Percentiles rank a stretch among this genome's conserved stretches.
phyloP scores from a whole-genome alignment of 2,329 filamentous ascomycete species.

The Delphinella strobiligena region DNA sequence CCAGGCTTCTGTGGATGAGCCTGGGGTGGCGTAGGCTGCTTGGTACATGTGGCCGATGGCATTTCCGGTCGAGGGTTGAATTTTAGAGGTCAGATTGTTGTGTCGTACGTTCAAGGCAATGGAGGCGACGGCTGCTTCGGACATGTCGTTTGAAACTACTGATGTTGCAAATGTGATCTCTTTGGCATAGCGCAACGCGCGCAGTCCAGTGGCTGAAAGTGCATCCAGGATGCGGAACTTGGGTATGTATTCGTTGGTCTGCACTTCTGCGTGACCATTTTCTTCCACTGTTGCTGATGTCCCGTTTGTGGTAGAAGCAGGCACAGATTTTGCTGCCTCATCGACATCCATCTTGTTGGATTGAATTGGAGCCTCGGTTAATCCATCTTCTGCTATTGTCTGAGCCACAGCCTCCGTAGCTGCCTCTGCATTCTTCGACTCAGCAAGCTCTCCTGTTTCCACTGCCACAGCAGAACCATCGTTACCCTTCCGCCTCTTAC shows the following conservation, averaged over 20 bases:
- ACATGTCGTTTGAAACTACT: slow-evolving; percentile 72
- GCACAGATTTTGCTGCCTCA: neutral
- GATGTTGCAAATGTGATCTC: slow-evolving; percentile 63
- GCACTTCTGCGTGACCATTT: too few species aligned
- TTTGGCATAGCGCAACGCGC: slow-evolving; percentile 80
- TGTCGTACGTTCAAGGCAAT: slow-evolving; percentile 78
- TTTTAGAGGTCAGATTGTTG: slow-evolving; percentile 61
- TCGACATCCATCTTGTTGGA: neutral
- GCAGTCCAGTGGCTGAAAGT: slow-evolving; percentile 82
- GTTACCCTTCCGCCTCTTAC: slow-evolving; percentile 24
- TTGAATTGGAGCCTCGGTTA: too few species aligned
- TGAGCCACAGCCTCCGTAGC: slow-evolving; percentile 3
- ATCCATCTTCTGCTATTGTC: slow-evolving; percentile 11
- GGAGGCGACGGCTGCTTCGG: slow-evolving; percentile 37
- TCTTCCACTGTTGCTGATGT: slow-evolving; percentile 13
- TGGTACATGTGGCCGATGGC: slow-evolving; percentile 87
- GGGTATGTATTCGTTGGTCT: slow-evolving; percentile 15
- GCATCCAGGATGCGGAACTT: slow-evolving; percentile 84
- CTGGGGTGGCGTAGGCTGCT: slow-evolving; percentile 17
- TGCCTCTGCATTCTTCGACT: slow-evolving; percentile 10
- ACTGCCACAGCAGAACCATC: slow-evolving; percentile 6
- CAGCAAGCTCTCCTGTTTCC: slow-evolving; percentile 5
- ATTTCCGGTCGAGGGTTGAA: slow-evolving; percentile 66
- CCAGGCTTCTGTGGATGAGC: slow-evolving; percentile 23
- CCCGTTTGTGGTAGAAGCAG: slow-evolving; percentile 10